Evolutionary conservation across 1,284 basidiomycete genomes (phyloP).

Genomic region (Tylopilus orsonianus): DNA sequence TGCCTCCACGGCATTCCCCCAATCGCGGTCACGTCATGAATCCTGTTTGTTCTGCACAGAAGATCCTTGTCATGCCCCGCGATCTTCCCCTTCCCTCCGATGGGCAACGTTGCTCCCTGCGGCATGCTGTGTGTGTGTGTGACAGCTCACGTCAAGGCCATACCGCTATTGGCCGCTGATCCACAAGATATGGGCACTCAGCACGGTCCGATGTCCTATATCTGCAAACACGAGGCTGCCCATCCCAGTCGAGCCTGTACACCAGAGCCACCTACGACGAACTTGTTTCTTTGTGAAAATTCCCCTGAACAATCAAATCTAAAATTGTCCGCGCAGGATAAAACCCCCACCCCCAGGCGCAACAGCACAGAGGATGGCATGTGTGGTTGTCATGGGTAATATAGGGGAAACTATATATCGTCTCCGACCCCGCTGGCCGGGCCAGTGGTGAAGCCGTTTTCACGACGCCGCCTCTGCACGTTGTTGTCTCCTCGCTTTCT

Average conservation of each 20-base stretch:
- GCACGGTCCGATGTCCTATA: conserved; percentile 4
- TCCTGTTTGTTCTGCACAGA: conserved; percentile 10
- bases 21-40: conserved; percentile 7
- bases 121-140: conserved; percentile 20
- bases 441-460: no score
- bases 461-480: conserved; percentile 21
- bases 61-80: conserved; percentile 13
- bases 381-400: conserved; percentile 7
- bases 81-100: not conserved
- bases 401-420: not conserved
- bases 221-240: conserved; percentile 12
- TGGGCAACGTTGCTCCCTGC: conserved; percentile 28
- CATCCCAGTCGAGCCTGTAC: not conserved
- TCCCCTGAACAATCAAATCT: conserved; percentile 1
- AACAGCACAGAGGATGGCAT: conserved; percentile 9
- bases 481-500: conserved; percentile 69
- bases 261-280: conserved; percentile 9
- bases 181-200: conserved; percentile 21
- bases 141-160: conserved; percentile 24
- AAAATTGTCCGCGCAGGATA: conserved; percentile 5
- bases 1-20: no score
- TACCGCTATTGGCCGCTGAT: conserved; percentile 22
- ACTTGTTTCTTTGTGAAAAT: not conserved
- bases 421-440: not conserved
- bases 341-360: not conserved